Evolutionary conservation across 768 basidiomycete species (phyloP).

Genomic region (Saitozyma podzolica): DNA sequence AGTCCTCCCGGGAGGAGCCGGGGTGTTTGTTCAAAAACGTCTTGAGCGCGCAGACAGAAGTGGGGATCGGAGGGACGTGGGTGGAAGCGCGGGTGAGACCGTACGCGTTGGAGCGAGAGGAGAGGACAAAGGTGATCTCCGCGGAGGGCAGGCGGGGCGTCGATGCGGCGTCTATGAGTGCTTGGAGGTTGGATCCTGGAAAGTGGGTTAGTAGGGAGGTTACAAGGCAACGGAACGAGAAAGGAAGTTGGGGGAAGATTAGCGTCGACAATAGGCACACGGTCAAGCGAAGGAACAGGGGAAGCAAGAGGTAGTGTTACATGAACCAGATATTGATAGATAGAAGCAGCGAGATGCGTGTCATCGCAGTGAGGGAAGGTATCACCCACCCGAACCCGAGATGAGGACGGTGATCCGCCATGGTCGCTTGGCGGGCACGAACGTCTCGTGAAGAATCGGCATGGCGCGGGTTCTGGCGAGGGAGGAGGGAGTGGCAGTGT

Average conservation of each 20-base stretch:
- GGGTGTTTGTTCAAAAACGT: constrained; percentile 75
- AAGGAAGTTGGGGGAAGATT: background rate
- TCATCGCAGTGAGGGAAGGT: constrained; percentile 1
- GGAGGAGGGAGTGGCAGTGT: no score
- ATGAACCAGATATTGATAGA: no score
- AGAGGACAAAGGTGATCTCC: constrained; percentile 76
- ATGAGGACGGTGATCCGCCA: constrained; percentile 62
- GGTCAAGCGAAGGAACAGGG: no score
- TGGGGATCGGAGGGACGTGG: constrained; percentile 68
- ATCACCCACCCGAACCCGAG: constrained; percentile 63
- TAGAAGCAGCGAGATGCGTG: no score
- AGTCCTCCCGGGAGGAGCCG: constrained; percentile 74
- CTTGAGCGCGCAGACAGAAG: constrained; percentile 74
- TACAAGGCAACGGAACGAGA: background rate
- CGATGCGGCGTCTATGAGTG: constrained; percentile 78
- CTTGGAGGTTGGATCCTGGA: constrained; percentile 93
- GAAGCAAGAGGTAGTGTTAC: no score
- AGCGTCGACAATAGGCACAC: no score
- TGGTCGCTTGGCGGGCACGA: no score
- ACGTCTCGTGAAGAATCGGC: no score
- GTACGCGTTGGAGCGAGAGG: constrained; percentile 86
- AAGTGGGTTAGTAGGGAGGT: background rate
- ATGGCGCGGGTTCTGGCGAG: no score
- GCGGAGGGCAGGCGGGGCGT: constrained; percentile 72
- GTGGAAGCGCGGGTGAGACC: constrained; percentile 76